Percentiles rank a stretch among this genome's conserved stretches.
phyloP scores from a whole-genome alignment of 805 yeast genomes.

The Candida morakotiae region DNA sequence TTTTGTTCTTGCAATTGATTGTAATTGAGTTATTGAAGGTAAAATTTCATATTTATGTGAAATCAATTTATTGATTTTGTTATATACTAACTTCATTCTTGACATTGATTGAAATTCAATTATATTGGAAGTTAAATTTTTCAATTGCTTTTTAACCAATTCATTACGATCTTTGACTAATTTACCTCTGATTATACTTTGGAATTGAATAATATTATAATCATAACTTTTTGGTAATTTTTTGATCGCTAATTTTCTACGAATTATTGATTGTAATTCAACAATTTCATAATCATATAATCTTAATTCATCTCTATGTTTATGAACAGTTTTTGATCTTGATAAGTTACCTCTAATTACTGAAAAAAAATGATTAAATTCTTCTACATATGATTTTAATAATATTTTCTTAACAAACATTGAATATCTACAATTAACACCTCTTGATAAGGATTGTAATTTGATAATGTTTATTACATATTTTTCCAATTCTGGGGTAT shows the following conservation, averaged over 20 bases:
- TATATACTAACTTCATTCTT: constrained; percentile 18
- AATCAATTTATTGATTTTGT: constrained; percentile 18
- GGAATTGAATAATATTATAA: constrained; percentile 27
- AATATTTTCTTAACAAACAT: constrained; percentile 61
- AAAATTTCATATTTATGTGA: constrained; percentile 19
- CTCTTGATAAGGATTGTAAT: constrained; percentile 69
- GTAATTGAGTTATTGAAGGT: constrained; percentile 21
- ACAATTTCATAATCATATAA: constrained; percentile 28
- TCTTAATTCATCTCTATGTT: constrained; percentile 30
- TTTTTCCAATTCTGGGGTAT: constrained; percentile 7
- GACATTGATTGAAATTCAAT: constrained; percentile 37
- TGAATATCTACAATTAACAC: constrained; percentile 60
- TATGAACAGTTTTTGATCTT: constrained; percentile 27
- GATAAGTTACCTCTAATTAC: constrained; percentile 46
- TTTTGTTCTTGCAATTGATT: constrained; percentile 25
- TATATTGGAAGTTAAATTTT: constrained; percentile 14
- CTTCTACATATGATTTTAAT: constrained; percentile 52
- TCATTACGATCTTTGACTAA: constrained; percentile 20
- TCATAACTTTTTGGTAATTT: constrained; percentile 11
- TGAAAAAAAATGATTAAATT: constrained; percentile 47
- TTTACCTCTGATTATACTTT: constrained; percentile 41
- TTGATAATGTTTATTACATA: constrained; percentile 29
- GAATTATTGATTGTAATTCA: constrained; percentile 36
- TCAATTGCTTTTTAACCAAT: constrained; percentile 9
- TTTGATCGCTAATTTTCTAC: constrained; percentile 18